These are phyloP conservation scores for Casuarina equisetifolia DNA, from an alignment of 306 rosid species.

Conservation along the genomic window DNA sequence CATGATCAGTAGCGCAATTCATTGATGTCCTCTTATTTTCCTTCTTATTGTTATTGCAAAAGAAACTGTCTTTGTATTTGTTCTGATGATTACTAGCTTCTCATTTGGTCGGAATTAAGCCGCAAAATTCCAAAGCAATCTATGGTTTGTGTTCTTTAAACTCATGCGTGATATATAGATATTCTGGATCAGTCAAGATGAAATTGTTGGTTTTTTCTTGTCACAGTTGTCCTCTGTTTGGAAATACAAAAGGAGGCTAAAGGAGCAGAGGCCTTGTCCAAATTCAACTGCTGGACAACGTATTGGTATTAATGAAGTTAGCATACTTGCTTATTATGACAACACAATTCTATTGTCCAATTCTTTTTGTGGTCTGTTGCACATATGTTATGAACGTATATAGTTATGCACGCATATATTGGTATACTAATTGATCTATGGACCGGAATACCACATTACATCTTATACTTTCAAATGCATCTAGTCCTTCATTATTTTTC, in stretches of 20 bases:
- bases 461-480: not conserved
- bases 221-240: constrained; percentile 81
- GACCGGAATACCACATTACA: not conserved
- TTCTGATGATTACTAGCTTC: not conserved
- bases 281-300: constrained; percentile 60
- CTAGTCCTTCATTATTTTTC: not conserved
- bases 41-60: not conserved
- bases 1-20: not conserved
- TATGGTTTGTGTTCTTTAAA: not conserved
- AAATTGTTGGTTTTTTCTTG: constrained; percentile 5
- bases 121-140: not conserved
- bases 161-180: not conserved
- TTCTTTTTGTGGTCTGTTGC: not conserved
- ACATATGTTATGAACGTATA: not conserved
- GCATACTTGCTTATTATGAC: not conserved
- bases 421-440: not conserved
- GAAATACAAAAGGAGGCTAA: constrained; percentile 80
- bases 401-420: not conserved
- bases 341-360: not conserved
- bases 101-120: not conserved
- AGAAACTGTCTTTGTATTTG: not conserved
- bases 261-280: constrained; percentile 81
- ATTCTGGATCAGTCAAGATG: not conserved
- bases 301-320: constrained; percentile 44
- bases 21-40: not conserved